phyloP scores from a whole-genome alignment of 75 land plant species.

The Cryptomeria japonica region DNA sequence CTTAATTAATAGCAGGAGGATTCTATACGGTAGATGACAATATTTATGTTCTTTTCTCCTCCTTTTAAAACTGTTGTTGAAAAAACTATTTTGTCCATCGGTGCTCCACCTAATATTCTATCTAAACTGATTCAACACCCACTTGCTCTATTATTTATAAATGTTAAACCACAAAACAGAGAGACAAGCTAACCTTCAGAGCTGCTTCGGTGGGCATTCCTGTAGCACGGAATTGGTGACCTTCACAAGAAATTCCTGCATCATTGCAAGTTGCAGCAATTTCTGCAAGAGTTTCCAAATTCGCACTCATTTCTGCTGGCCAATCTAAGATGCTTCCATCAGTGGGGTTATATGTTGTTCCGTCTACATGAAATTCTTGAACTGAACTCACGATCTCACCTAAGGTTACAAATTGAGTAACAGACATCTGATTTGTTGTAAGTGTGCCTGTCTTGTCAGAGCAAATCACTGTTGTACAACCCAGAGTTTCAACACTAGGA shows the following conservation, averaged over 20 bases:
- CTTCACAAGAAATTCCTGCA: conserved; percentile 60
- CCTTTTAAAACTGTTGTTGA: neutral
- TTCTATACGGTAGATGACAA: neutral
- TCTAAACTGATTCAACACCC: neutral
- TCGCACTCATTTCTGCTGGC: conserved; percentile 52
- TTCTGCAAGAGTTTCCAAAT: conserved; percentile 61
- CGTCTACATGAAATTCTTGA: conserved; percentile 67
- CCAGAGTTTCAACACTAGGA: conserved; percentile 90
- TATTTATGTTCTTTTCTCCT: neutral
- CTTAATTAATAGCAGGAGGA: neutral
- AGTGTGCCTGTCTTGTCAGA: conserved; percentile 93
- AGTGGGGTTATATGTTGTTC: conserved; percentile 74
- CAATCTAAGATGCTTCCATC: conserved; percentile 76
- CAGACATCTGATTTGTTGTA: conserved; percentile 94
- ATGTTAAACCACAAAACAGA: neutral
- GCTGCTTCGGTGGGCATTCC: conserved; percentile 97
- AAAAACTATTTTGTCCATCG: neutral
- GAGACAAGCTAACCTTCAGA: conserved; percentile 52
- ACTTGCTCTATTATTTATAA: neutral
- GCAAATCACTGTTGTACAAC: conserved; percentile 91
- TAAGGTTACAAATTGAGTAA: conserved; percentile 51
- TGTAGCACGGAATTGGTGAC: conserved; percentile 50
- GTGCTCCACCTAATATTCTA: neutral
- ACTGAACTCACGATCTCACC: conserved; percentile 33
- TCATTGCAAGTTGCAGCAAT: conserved; percentile 85